Base-by-base conservation (phyloP, 495 filamentous ascomycete species). In the Cudoniella acicularis region DNA sequence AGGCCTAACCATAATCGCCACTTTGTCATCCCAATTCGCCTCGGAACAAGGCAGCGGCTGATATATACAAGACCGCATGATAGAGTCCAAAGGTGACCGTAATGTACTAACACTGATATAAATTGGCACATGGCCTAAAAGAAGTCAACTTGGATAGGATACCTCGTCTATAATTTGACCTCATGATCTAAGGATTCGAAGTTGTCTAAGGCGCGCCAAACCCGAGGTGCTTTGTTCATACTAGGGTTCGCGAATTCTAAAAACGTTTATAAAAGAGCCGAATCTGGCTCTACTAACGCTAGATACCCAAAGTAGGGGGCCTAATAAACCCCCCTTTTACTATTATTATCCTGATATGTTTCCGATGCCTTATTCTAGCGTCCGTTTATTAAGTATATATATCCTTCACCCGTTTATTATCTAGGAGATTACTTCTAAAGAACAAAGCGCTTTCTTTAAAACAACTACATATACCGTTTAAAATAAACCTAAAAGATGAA, bases 321-420 rank as follows among this genome's bases (percentile, higher is more conserved):
- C 21, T 50, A 50, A 50, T 50, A 50, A 50, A 1, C 1, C 4
- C 3, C 4, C 22, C 48, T 17, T 50, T 50, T 50, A 25, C 4
- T 50, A 50, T 50, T 50, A 50, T 50, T 50, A 50, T 50, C 22
- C 48, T 50, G 22, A 50, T 50, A 50, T 50, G 22, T 50, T 50
- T 50, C 48, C 3, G 4, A 26, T 50, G 17, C 22, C 48, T 50
- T 17, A 50, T 23, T 50, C 48, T 50, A 50, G 48, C 22, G 22
- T 50, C 4, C 22, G 1, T 50, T 50, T 25, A 50, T 50, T 36
- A 26, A 50, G 48, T 50, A 50, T 25, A 50, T 50, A 50, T 50
- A 50, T 50, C 48, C 4, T 50, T 25, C 22, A 36, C 3, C 22
- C 0, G 48, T 50, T 25, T 17, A 50, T 50, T 25, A 50, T 50